These are phyloP conservation scores for Aspergillus taichungensis DNA, from an alignment of 495 filamentous ascomycete genomes.

Conservation along the genomic window DNA sequence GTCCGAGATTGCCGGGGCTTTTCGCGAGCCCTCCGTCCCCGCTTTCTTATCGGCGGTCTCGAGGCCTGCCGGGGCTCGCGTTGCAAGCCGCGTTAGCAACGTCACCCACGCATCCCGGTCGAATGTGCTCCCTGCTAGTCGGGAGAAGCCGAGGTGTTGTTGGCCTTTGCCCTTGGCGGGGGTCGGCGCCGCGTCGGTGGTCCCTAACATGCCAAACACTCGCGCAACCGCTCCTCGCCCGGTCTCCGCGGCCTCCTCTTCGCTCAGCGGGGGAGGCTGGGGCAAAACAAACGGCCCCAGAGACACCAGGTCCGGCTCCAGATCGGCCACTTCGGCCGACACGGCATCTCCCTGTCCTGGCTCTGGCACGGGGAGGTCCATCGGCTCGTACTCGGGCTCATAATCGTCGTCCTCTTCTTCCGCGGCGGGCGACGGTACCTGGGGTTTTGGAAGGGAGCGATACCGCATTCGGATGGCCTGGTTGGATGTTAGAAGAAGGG, in stretches of 20 bases:
- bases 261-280: conserved; percentile 61
- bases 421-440: conserved; percentile 32
- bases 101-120: conserved; percentile 90
- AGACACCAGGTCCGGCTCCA: conserved; percentile 46
- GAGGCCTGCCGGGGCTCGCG: conserved; percentile 61
- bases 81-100: conserved; percentile 76
- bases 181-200: conserved; percentile 55
- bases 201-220: conserved; percentile 66
- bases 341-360: conserved; percentile 60
- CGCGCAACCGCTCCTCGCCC: conserved; percentile 61
- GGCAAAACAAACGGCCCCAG: conserved; percentile 69
- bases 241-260: conserved; percentile 56
- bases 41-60: conserved; percentile 36
- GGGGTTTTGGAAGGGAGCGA: conserved; percentile 34
- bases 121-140: conserved; percentile 75
- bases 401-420: conserved; percentile 88
- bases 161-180: conserved; percentile 32
- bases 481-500: conserved; percentile 15
- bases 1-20: conserved; percentile 44
- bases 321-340: conserved; percentile 42
- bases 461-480: conserved; percentile 41
- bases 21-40: conserved; percentile 16
- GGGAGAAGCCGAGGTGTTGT: conserved; percentile 56
- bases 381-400: conserved; percentile 70
- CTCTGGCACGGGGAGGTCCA: conserved; percentile 64